phyloP scores from a whole-genome alignment of 2,329 filamentous ascomycete species.

The Cercospora janseana region DNA sequence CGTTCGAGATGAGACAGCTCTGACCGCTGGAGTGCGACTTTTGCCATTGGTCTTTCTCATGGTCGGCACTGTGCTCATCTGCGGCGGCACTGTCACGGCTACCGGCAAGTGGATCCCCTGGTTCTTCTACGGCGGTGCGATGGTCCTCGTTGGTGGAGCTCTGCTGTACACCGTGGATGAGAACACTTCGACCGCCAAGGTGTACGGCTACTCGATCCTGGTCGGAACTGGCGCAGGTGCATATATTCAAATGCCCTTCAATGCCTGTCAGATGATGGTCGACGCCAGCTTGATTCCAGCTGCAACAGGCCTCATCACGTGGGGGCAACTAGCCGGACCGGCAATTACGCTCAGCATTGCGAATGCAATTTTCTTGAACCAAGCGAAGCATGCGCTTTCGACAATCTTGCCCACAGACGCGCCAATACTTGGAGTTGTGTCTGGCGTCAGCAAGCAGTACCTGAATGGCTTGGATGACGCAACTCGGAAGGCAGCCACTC shows the following conservation, averaged over 20 bases:
- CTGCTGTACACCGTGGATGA: conserved; percentile 17
- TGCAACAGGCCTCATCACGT: conserved; percentile 14
- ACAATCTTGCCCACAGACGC: conserved; percentile 2
- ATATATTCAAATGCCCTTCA: conserved; percentile 15
- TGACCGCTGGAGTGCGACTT: conserved; percentile 44
- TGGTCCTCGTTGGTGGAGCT: conserved; percentile 17
- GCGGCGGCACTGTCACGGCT: not conserved
- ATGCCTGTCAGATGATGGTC: conserved; percentile 7
- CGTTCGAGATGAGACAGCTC: conserved; percentile 43
- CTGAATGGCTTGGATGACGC: conserved; percentile 5
- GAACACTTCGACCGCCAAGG: conserved; percentile 11
- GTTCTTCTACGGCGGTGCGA: conserved; percentile 16
- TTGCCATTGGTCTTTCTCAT: conserved; percentile 36
- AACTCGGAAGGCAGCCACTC: conserved; percentile 10
- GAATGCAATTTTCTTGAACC: conserved; percentile 16
- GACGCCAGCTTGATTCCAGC: conserved; percentile 3
- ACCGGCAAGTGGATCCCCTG: conserved; percentile 7
- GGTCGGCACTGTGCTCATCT: conserved; percentile 8
- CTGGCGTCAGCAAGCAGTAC: conserved; percentile 8
- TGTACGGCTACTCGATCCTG: conserved; percentile 20
- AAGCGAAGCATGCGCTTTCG: conserved; percentile 1
- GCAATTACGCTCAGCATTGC: conserved; percentile 17
- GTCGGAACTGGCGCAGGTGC: conserved; percentile 17
- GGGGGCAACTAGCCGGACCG: conserved; percentile 13
- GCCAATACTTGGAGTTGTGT: conserved; percentile 6